phyloP scores from a whole-genome alignment of 2,329 filamentous ascomycete genomes.

The Colletotrichum cordylinicola region DNA sequence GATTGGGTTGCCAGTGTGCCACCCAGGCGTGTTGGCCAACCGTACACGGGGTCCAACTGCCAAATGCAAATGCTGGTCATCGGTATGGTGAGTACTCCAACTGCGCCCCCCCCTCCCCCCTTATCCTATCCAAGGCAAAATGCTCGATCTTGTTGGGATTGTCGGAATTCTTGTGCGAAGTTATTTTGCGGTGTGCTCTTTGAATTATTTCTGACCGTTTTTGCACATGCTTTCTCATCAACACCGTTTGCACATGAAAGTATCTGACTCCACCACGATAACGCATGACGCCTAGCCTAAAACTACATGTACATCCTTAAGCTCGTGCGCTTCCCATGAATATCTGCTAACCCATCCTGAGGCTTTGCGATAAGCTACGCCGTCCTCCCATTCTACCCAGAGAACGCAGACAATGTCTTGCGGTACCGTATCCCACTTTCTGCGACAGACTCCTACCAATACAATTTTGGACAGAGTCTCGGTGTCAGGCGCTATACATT shows the following conservation, averaged over 20 bases:
- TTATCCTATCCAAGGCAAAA: no score
- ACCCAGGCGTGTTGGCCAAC: no score
- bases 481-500: background rate
- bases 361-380: background rate
- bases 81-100: no score
- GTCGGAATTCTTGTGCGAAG: no score
- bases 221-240: no score
- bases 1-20: background rate
- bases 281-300: background rate
- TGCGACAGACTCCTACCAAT: background rate
- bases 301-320: background rate
- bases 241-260: no score
- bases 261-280: no score
- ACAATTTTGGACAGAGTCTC: background rate
- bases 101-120: no score
- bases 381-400: background rate
- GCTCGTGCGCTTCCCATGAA: background rate
- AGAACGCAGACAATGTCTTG: background rate
- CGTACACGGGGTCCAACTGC: no score
- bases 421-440: background rate
- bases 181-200: no score
- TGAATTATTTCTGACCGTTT: no score
- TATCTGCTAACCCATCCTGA: background rate
- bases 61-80: no score
- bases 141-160: fast-evolving